Evolutionary conservation across 2,329 filamentous ascomycete genomes (phyloP), one percentile per base, ranked within the genome.

Genomic region (Paramyrothecium sp.): DNA sequence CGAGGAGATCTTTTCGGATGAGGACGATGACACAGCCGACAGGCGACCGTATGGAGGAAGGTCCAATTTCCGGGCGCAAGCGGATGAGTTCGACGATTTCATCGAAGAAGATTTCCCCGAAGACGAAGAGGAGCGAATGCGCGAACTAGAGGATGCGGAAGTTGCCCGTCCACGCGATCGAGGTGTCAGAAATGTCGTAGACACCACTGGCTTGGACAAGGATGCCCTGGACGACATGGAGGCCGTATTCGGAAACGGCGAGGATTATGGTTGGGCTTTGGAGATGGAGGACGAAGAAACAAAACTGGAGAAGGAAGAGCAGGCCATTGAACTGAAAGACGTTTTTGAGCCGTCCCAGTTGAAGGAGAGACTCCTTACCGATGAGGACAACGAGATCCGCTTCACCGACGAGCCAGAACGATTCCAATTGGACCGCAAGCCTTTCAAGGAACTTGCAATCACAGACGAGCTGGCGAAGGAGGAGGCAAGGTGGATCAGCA

Each of bases 301-400:
- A 63, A 88, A 91, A 51, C 87, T 89, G 57, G 82, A 90, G 63
- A 84, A 88, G 58, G 90, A 91, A 60, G 91, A 96, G 63, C 90
- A 93, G 67, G 88, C 89, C 49, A 86, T 98, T 47, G 92, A 97
- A 73, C 84, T 99, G 61, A 97, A 98, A 77, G 94, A 99, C 71
- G 94, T 99, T 53, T 99, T 99, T 67, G 95, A 99, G 74, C 95
- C 95, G 1, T 96, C 93, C 3, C 92, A 99, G 72, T 84, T 99
- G 44, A 88, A 89, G 56, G 95, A 99, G 75, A 94, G 92, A 75
- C 89, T 98, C 72, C 85, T 99, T 65, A 99, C 95, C 10, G 95
- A 98, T 57, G 92, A 93, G 61, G 95, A 99, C 72, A 96, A 98
- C 71, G 79, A 87, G 57, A 97, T 99, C 63, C 91, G 95, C 52